Conservation (phyloP, 2,329 filamentous ascomycete genomes). For the Colletotrichum destructivum region DNA sequence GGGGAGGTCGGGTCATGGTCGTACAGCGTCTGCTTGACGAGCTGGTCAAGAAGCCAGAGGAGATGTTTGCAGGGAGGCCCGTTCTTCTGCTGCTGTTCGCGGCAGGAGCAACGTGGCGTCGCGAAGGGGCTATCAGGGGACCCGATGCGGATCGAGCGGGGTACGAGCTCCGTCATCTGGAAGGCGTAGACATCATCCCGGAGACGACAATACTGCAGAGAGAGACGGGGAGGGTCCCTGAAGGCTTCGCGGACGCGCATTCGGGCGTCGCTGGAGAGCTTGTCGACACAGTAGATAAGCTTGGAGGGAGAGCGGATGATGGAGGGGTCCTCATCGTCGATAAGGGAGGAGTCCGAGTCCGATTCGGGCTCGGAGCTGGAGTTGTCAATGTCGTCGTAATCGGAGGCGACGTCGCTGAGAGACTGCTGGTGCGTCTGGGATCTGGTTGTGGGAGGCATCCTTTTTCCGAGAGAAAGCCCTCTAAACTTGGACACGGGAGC, state of each 20-base stretch:
- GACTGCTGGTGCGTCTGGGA: constrained; percentile 49
- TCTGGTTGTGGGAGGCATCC: constrained; percentile 55
- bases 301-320: constrained; percentile 57
- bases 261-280: constrained; percentile 55
- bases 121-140: constrained; percentile 56
- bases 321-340: constrained; percentile 49
- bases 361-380: constrained; percentile 23
- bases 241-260: constrained; percentile 61
- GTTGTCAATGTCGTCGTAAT: constrained; percentile 42
- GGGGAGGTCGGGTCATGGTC: constrained; percentile 54
- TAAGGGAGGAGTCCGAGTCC: constrained; percentile 49
- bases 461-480: constrained; percentile 57
- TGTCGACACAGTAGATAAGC: constrained; percentile 58
- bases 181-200: constrained; percentile 68
- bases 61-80: constrained; percentile 64
- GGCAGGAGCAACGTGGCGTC: constrained; percentile 64
- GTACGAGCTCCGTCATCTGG: constrained; percentile 69
- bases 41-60: constrained; percentile 69
- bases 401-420: constrained; percentile 43
- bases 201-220: constrained; percentile 65
- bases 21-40: constrained; percentile 64
- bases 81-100: constrained; percentile 42
- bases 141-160: constrained; percentile 66
- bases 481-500: constrained; percentile 54
- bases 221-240: constrained; percentile 63